Evolutionary conservation across 164 flowering plant species (phyloP).

Genomic region (Vitis rupestris): DNA sequence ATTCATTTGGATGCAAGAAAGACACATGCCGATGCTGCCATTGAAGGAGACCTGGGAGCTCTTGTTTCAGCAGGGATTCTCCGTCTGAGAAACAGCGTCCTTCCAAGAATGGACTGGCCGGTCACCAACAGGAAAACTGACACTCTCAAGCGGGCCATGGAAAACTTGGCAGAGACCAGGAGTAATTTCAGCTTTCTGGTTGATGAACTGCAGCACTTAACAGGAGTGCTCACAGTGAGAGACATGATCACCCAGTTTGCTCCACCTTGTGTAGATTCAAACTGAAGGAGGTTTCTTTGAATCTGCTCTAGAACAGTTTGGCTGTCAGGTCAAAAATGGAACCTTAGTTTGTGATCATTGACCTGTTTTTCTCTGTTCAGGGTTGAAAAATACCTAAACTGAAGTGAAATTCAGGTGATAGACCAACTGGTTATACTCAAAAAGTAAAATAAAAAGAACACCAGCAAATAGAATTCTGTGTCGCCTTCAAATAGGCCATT

Average conservation of each 20-base stretch:
- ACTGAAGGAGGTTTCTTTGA: constrained; percentile 51
- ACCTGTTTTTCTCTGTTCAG: neutral
- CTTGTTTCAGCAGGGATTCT: constrained; percentile 29
- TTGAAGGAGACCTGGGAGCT: constrained; percentile 17
- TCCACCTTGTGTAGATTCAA: constrained; percentile 39
- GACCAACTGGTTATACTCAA: too few species aligned
- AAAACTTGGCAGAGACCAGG: constrained; percentile 22
- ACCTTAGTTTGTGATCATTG: constrained; percentile 23
- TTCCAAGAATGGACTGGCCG: constrained; percentile 36
- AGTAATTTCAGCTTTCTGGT: constrained; percentile 36
- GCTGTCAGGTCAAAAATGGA: constrained; percentile 26
- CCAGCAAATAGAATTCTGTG: neutral
- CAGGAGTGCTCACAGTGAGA: constrained; percentile 33
- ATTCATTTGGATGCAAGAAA: constrained; percentile 21
- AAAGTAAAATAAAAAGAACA: neutral
- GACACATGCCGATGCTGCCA: constrained; percentile 4
- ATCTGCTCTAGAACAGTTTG: constrained; percentile 34
- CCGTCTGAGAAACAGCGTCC: constrained; percentile 15
- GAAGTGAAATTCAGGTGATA: too few species aligned
- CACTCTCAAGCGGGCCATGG: constrained; percentile 42
- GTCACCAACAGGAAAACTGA: constrained; percentile 31
- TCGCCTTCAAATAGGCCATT: too few species aligned
- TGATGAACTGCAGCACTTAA: constrained; percentile 19
- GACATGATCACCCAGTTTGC: constrained; percentile 47
- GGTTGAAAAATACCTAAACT: too few species aligned